Evolutionary conservation across 2,329 filamentous ascomycete genomes (phyloP).

Genomic region (Fusarium sp.): DNA sequence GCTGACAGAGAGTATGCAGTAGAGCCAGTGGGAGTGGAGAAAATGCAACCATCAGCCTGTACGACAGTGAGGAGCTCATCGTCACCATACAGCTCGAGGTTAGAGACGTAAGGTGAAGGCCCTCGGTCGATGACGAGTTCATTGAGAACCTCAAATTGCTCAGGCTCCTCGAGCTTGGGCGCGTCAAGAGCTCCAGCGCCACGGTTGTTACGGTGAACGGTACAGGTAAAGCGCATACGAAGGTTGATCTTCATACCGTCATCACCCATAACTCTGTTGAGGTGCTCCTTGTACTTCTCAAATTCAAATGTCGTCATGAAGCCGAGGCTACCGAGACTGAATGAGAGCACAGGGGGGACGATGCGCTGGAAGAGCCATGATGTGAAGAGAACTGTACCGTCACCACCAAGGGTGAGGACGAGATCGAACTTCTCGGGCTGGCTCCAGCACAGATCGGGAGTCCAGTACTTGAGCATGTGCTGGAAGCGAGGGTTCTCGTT

Average conservation of each 20-base stretch:
- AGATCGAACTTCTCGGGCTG: constrained; percentile 95
- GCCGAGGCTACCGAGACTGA: constrained; percentile 86
- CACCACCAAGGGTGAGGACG: constrained; percentile 87
- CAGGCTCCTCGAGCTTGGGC: constrained; percentile 82
- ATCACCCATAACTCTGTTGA: constrained; percentile 91
- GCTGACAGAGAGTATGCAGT: constrained; percentile 97
- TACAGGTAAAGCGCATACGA: constrained; percentile 99
- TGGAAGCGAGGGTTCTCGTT: constrained; percentile 80
- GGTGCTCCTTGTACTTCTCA: constrained; percentile 84
- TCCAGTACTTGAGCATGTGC: constrained; percentile 94
- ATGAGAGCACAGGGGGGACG: constrained; percentile 85
- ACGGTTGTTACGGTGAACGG: constrained; percentile 81
- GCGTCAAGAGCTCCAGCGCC: constrained; percentile 53
- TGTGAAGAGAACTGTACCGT: constrained; percentile 88
- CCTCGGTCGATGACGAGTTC: constrained; percentile 98
- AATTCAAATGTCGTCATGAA: constrained; percentile 92
- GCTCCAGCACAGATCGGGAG: constrained; percentile 93
- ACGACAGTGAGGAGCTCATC: constrained; percentile 95
- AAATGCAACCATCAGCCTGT: constrained; percentile 97
- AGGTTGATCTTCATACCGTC: constrained; percentile 97
- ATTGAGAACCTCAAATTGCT: constrained; percentile 98
- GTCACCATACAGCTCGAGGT: constrained; percentile 95
- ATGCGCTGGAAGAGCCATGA: constrained; percentile 93
- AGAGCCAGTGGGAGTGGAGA: constrained; percentile 93
- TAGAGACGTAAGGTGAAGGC: constrained; percentile 95